These are phyloP conservation scores for Oryza rufipogon DNA, from an alignment of 176 grass and related monocot species.

Conservation along the genomic window DNA sequence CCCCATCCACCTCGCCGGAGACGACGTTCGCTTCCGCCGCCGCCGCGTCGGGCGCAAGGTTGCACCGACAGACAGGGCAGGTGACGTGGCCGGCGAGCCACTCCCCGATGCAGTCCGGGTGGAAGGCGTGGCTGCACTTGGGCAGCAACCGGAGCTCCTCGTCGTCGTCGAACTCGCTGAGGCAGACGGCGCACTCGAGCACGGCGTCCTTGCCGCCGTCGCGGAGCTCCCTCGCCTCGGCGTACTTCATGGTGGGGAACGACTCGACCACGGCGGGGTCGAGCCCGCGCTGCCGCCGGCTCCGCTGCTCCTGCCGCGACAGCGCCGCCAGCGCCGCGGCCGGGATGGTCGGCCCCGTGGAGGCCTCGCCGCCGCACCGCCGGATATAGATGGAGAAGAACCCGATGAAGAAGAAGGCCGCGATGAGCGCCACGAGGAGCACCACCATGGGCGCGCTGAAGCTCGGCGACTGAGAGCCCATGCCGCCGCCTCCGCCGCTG, in stretches of 20 bases:
- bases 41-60: conserved; percentile 41
- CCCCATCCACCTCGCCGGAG: neutral
- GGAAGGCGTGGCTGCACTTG: conserved; percentile 77
- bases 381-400: conserved; percentile 84
- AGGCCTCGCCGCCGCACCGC: conserved; percentile 39
- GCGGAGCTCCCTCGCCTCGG: conserved; percentile 62
- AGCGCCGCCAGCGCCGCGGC: conserved; percentile 43
- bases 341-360: conserved; percentile 18
- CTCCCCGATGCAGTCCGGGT: conserved; percentile 81
- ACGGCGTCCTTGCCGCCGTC: conserved; percentile 37
- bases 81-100: conserved; percentile 75
- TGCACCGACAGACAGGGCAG: conserved; percentile 78
- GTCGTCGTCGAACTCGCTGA: conserved; percentile 76
- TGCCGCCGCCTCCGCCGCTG: neutral
- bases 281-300: conserved; percentile 47
- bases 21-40: neutral
- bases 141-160: conserved; percentile 73
- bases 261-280: conserved; percentile 60
- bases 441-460: conserved; percentile 71
- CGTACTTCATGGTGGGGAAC: conserved; percentile 77
- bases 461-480: conserved; percentile 6
- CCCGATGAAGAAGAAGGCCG: conserved; percentile 62
- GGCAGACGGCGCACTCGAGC: conserved; percentile 81
- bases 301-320: conserved; percentile 42
- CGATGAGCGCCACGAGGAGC: conserved; percentile 73